phyloP scores from a whole-genome alignment of 257 asterid genomes.

The Solanum gracilifrons region DNA sequence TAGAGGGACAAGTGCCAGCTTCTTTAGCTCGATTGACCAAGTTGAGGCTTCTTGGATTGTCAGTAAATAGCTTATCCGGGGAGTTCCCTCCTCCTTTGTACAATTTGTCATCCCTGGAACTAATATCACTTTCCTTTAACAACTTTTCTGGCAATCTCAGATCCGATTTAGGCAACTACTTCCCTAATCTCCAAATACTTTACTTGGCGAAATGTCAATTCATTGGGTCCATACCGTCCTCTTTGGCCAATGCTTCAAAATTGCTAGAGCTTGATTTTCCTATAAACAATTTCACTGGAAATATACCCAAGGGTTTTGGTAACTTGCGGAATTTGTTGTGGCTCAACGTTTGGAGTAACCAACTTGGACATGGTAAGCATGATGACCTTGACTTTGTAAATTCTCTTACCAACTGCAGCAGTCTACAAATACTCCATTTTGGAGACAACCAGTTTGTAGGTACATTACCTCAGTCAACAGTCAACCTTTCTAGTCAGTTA shows the following conservation, averaged over 20 bases:
- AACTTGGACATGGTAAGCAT: conserved; percentile 16
- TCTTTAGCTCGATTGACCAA: conserved; percentile 10
- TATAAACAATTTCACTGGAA: conserved; percentile 27
- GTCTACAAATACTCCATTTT: conserved; percentile 12
- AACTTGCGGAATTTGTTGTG: conserved; percentile 9
- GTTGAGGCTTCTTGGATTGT: conserved; percentile 11
- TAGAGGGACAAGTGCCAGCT: conserved; percentile 26
- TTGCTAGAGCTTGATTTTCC: conserved; percentile 18
- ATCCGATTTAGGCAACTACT: conserved; percentile 19
- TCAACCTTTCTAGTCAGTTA: conserved; percentile 26
- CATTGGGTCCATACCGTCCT: conserved; percentile 23
- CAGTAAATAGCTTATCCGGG: conserved; percentile 20
- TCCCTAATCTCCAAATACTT: conserved; percentile 17
- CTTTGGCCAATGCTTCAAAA: conserved; percentile 30
- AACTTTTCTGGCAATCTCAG: conserved; percentile 24
- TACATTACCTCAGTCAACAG: conserved; percentile 14
- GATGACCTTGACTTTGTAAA: conserved; percentile 23
- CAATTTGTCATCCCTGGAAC: conserved; percentile 24
- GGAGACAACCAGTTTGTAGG: conserved; percentile 27
- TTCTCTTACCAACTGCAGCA: conserved; percentile 31
- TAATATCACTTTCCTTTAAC: conserved; percentile 22
- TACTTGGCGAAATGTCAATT: conserved; percentile 26
- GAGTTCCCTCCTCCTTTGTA: conserved; percentile 27
- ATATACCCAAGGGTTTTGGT: conserved; percentile 23
- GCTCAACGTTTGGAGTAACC: conserved; percentile 20